phyloP scores from a whole-genome alignment of 2,329 filamentous ascomycete species.

The Sclerotinia subarctica region DNA sequence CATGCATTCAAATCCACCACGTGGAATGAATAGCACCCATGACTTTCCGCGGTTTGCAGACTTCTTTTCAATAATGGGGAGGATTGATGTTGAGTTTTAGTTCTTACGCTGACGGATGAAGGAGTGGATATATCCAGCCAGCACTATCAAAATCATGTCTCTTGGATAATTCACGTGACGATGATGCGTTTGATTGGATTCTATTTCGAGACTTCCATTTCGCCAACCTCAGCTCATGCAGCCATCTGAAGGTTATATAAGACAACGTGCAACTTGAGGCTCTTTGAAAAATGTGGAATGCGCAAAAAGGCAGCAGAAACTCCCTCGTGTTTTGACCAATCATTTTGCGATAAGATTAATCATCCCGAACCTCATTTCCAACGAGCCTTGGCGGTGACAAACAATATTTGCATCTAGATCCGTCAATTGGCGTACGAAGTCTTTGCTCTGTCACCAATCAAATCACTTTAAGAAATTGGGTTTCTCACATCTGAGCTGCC shows the following conservation, averaged over 20 bases:
- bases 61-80: not conserved
- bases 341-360: not conserved
- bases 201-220: constrained; percentile 15
- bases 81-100: not conserved
- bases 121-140: too few species aligned
- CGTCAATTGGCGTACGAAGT: not conserved
- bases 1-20: constrained; percentile 5
- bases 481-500: not conserved
- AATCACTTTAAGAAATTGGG: not conserved
- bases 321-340: not conserved
- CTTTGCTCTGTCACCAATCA: not conserved
- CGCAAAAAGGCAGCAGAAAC: not conserved
- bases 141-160: not conserved
- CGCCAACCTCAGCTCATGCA: constrained; percentile 18
- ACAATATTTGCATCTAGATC: not conserved
- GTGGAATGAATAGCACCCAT: not conserved
- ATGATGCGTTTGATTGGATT: not conserved
- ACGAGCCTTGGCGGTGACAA: not conserved
- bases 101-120: not conserved
- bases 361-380: not conserved
- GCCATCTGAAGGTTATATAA: constrained; percentile 5
- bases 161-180: not conserved
- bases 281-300: not conserved
- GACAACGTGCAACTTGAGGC: not conserved
- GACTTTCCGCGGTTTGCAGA: not conserved